Evolutionary conservation across 2,329 filamentous ascomycete species (phyloP).

Genomic region (Verticillium dahliae): DNA sequence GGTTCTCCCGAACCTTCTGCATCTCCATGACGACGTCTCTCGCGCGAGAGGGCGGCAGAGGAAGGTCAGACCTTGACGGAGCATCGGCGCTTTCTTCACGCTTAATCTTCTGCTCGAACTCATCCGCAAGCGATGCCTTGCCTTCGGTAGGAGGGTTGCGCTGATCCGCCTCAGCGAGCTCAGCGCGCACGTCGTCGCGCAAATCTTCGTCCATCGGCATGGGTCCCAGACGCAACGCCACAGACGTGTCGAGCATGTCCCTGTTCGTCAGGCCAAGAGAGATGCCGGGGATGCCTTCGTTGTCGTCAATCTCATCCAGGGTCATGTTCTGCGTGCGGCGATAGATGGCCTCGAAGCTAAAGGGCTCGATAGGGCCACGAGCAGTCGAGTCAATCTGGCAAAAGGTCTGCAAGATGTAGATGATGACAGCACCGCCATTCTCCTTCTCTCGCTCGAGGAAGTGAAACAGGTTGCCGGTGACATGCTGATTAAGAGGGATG

Average conservation of each 20-base stretch:
- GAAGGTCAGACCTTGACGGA: conserved; percentile 71
- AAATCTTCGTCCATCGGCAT: conserved; percentile 78
- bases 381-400: conserved; percentile 53
- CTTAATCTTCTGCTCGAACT: conserved; percentile 84
- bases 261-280: conserved; percentile 57
- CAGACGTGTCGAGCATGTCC: conserved; percentile 49
- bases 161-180: conserved; percentile 80
- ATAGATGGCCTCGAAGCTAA: conserved; percentile 55
- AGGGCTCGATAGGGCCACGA: conserved; percentile 57
- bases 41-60: conserved; percentile 79
- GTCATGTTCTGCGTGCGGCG: conserved; percentile 53
- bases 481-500: conserved; percentile 79
- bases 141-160: conserved; percentile 66
- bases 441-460: conserved; percentile 84
- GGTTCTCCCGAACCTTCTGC: conserved; percentile 85
- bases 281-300: conserved; percentile 57
- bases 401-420: conserved; percentile 60
- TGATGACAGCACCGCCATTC: conserved; percentile 71
- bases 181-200: conserved; percentile 77
- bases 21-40: conserved; percentile 92
- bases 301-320: conserved; percentile 55
- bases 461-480: conserved; percentile 75
- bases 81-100: conserved; percentile 82
- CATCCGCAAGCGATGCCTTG: conserved; percentile 69
- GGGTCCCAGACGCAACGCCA: conserved; percentile 67